These are phyloP conservation scores for Pholiota conissans DNA, from an alignment of 768 basidiomycete species.

Conservation along the genomic window DNA sequence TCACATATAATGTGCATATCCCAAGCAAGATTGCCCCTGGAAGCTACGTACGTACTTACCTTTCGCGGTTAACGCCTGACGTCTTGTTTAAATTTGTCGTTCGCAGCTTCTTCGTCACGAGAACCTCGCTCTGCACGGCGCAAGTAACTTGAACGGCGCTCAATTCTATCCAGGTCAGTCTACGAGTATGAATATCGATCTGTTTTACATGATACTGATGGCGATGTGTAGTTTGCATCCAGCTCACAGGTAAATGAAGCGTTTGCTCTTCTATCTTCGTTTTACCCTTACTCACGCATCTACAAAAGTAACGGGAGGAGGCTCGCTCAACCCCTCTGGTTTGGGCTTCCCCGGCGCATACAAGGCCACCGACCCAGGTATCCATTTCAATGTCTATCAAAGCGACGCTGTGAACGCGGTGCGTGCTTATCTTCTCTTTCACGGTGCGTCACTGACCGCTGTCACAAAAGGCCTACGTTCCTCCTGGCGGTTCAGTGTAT, in stretches of 20 bases:
- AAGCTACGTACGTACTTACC: constrained; percentile 30
- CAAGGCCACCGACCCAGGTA: constrained; percentile 36
- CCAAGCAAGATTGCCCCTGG: constrained; percentile 38
- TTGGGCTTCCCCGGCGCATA: constrained; percentile 38
- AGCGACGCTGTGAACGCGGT: constrained; percentile 36
- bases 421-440: background rate
- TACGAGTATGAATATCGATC: too few relatives aligned
- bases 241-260: constrained; percentile 28
- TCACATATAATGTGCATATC: constrained; percentile 35
- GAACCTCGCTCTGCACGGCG: constrained; percentile 38
- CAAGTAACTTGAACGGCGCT: constrained; percentile 30
- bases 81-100: too few relatives aligned
- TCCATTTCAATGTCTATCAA: constrained; percentile 34
- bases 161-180: constrained; percentile 34
- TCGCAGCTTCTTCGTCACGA: constrained; percentile 36
- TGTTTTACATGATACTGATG: background rate
- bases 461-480: constrained; percentile 25
- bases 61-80: too few relatives aligned
- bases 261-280: too few relatives aligned
- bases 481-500: constrained; percentile 34
- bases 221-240: constrained; percentile 29
- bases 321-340: constrained; percentile 33
- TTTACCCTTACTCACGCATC: too few relatives aligned
- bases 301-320: constrained; percentile 38
- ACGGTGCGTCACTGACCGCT: background rate